Conservation (phyloP, 192 early-diverging fungal species). For the Helicostylum pulchrum region DNA sequence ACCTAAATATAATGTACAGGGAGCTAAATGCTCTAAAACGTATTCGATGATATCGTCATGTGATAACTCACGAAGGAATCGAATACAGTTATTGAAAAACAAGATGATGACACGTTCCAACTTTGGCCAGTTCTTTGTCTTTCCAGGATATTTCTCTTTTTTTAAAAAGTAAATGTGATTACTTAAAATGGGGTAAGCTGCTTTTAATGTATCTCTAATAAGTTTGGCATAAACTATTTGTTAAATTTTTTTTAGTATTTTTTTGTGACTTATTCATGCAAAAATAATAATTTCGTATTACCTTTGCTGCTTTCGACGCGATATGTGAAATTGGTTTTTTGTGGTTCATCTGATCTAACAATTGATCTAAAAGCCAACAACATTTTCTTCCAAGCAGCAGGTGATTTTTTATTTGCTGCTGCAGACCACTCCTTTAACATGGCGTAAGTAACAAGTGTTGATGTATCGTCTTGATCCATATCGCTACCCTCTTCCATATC, state of each 20-base stretch:
- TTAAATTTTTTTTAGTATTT: background rate
- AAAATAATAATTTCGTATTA: slow-evolving; percentile 17
- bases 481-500: slow-evolving; percentile 27
- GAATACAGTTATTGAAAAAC: slow-evolving; percentile 66
- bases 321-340: slow-evolving; percentile 49
- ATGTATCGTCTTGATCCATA: slow-evolving; percentile 26
- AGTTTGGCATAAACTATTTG: slow-evolving; percentile 73
- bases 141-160: slow-evolving; percentile 26
- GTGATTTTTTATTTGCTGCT: slow-evolving; percentile 55
- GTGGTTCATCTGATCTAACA: slow-evolving; percentile 58
- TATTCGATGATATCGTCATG: slow-evolving; percentile 78
- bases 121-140: slow-evolving; percentile 21
- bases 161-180: slow-evolving; percentile 55
- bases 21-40: slow-evolving; percentile 73
- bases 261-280: background rate
- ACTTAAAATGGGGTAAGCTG: slow-evolving; percentile 64
- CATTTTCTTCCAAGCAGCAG: slow-evolving; percentile 68
- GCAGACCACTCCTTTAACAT: slow-evolving; percentile 51
- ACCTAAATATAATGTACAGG: slow-evolving; percentile 70
- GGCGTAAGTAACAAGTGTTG: slow-evolving; percentile 57
- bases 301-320: slow-evolving; percentile 60
- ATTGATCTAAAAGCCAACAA: slow-evolving; percentile 83
- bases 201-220: slow-evolving; percentile 66
- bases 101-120: slow-evolving; percentile 75
- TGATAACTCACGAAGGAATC: slow-evolving; percentile 76